Conservation (phyloP, 78 protist genomes). For the Corallochytrium limacisporum region DNA sequence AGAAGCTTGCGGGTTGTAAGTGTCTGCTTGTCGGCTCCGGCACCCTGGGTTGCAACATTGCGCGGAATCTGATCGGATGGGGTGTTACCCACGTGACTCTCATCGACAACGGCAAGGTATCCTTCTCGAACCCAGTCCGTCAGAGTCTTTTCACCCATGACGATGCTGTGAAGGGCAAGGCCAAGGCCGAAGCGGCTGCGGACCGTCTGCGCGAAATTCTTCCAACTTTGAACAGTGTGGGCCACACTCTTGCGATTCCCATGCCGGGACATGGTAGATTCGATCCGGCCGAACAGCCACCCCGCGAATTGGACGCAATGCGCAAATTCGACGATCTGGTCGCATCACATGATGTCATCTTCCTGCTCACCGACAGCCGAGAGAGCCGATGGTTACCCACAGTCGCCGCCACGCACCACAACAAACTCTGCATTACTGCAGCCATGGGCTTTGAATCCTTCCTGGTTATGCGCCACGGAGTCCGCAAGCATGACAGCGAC, state of each 20-base stretch:
- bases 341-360: constrained; percentile 75
- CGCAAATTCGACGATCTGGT: constrained; percentile 35
- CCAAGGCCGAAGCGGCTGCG: constrained; percentile 85
- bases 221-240: constrained; percentile 6
- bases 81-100: constrained; percentile 85
- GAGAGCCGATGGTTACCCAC: constrained; percentile 95
- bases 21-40: constrained; percentile 93
- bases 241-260: constrained; percentile 65
- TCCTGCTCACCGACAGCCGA: constrained; percentile 87
- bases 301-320: not conserved
- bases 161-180: constrained; percentile 4
- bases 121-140: constrained; percentile 88
- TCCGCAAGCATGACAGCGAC: not conserved
- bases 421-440: constrained; percentile 54
- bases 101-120: constrained; percentile 78
- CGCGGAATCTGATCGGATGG: constrained; percentile 82
- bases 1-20: constrained; percentile 26
- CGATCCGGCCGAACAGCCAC: not conserved
- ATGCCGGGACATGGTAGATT: constrained; percentile 96
- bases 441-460: constrained; percentile 93
- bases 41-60: constrained; percentile 97
- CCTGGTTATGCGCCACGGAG: constrained; percentile 90
- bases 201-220: constrained; percentile 29
- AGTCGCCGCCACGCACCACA: constrained; percentile 34
- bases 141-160: constrained; percentile 66